These are phyloP conservation scores for Rosa lucieae DNA, from an alignment of 306 rosid genomes.

Conservation along the genomic window DNA sequence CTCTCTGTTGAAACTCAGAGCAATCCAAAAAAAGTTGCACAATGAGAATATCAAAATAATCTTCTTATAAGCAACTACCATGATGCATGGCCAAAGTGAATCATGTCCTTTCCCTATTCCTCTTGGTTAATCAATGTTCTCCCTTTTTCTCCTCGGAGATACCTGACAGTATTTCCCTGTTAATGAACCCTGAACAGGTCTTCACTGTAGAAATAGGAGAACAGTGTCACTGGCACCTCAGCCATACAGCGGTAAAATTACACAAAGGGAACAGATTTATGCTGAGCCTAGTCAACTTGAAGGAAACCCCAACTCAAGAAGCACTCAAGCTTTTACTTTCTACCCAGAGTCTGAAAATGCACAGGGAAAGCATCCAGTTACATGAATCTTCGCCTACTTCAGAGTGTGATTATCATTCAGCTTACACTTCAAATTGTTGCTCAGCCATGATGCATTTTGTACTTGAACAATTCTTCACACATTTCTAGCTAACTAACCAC, in stretches of 20 bases:
- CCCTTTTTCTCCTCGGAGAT: neutral
- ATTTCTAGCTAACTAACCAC: neutral
- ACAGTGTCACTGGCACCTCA: neutral
- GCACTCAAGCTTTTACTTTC: neutral
- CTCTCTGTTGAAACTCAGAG: neutral
- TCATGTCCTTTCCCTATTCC: neutral
- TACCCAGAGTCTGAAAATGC: neutral
- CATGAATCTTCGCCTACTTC: neutral
- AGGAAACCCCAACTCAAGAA: neutral
- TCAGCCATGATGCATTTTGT: neutral
- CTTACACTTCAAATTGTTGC: neutral
- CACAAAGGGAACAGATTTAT: neutral
- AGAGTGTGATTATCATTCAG: neutral
- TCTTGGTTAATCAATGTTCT: neutral
- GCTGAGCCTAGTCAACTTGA: neutral
- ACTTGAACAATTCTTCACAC: neutral
- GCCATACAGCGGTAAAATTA: neutral
- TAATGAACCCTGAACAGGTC: neutral
- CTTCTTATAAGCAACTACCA: neutral
- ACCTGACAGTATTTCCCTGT: neutral
- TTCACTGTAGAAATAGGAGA: neutral
- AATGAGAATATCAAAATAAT: neutral
- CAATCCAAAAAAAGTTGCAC: neutral
- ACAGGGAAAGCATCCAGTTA: too few species aligned
- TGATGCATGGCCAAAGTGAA: neutral